Base-by-base conservation (phyloP, 148 eudicot species). In the Amaranthus cruentus region DNA sequence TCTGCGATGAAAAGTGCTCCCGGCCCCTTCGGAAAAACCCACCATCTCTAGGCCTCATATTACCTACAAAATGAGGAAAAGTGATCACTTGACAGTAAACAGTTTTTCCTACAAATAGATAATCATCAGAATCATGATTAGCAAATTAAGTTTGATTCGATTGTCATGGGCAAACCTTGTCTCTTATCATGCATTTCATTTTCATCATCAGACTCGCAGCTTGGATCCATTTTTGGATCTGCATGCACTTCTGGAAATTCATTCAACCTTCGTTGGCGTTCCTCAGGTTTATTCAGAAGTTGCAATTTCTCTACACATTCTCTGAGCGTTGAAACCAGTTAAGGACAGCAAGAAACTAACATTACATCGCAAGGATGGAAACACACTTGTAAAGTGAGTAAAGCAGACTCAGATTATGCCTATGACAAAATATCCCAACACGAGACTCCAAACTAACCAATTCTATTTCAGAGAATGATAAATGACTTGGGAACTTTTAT, bases 181-280 rank as follows among this genome's bases (percentile, higher is more conserved):
- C 81, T 88, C 61, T 62, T 84, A 55, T 83, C 83, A 47, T 85
- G 91, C 70, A 63, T 73, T 77, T 90, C 97, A 73, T 82, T 83
- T 70, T 85, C 87, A 68, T 90, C 85, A 56, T 90, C 99, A 73
- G 99, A 95, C 56, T 85, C 94, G 65, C 84, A 79, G 71, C 82
- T 85, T 50, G 97, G 99, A 84, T 92, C 99, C 99, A 95, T 95
- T 68, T 87, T 90, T 63, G 97, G 99, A 86, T 95, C 99, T 49
- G 90, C 89, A 75, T 90, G 97, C 71, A 95, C 87, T 74, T 85
- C 85, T 51, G 97, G 96, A 78, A 84, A 80, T 82, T 92, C 99
- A 67, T 95, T 90, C 69, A 95, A 80, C 79, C 97, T 95, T 13
- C 97, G 90, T 60, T 83, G 87, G 49, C 99, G 96, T 78, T 95